A percentile compares a stretch with the other conserved stretches of the same genome.
These are phyloP conservation scores for Pseudocercospora fijiensis DNA, from an alignment of 2,329 filamentous ascomycete species.

Conservation along the genomic window DNA sequence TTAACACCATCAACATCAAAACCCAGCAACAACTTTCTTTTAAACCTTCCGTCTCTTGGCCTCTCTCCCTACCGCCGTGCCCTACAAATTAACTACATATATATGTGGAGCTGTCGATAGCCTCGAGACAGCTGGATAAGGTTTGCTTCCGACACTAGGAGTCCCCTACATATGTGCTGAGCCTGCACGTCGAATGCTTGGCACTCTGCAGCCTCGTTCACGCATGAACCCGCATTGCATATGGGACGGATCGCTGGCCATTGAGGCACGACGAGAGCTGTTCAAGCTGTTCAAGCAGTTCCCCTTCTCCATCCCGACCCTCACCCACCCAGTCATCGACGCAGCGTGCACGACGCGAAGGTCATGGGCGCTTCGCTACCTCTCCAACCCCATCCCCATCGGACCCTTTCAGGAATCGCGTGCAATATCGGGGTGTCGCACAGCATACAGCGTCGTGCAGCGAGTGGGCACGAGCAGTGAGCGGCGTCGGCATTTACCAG, in stretches of 20 bases:
- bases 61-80: not conserved
- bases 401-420: conserved; percentile 1
- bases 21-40: not conserved
- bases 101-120: not conserved
- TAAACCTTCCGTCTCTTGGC: too few relatives aligned
- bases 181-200: not conserved
- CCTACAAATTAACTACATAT: not conserved
- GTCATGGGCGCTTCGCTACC: conserved; percentile 3
- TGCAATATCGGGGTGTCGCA: not conserved
- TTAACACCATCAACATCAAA: not conserved
- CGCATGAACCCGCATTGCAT: not conserved
- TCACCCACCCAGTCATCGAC: not conserved
- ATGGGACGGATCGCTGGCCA: conserved; percentile 1
- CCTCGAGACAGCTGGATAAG: not conserved
- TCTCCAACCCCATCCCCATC: not conserved
- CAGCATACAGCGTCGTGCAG: not conserved
- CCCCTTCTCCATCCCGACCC: not conserved
- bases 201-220: not conserved
- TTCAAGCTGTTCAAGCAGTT: not conserved
- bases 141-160: not conserved
- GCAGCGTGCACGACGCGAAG: not conserved
- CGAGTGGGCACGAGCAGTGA: conserved; percentile 2
- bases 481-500: not conserved
- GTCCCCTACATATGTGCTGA: not conserved
- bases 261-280: not conserved